Evolutionary conservation across 352 stramenopile genomes (phyloP), one percentile per base, ranked within the genome.

Genomic region (Aphanomyces invadans): DNA sequence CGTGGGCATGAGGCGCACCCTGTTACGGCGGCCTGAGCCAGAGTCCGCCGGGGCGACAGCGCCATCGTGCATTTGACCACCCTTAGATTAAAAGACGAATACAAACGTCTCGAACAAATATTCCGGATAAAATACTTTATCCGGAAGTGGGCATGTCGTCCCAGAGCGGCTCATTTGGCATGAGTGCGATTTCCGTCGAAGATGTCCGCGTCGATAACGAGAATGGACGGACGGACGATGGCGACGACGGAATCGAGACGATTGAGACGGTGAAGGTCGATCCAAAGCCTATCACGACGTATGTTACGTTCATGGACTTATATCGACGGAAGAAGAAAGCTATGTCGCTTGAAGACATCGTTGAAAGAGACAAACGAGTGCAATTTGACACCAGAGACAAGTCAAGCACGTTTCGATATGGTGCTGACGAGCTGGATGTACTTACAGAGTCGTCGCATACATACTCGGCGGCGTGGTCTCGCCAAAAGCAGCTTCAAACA

Each of bases 261-360:
- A 15, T 42, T 15, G 36, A 42, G 36, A 15, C 36, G 7, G 36
- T 15, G 36, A 42, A 42, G 36, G 36, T 15, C 36, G 15, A 42
- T 15, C 7, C 7, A 15, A 42, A 7, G 15, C 15, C 36, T 15
- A 15, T 42, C 36, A 15, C 36, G 36, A 42, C 36, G 7, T 42
- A 42, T 42, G 29, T 38, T 11, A 57, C 19, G 11, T 57, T 57
- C 29, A 57, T 33, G 29, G 49, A 57, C 29, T 26, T 57, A 7
- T 57, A 38, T 26, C 49, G 49, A 10, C 49, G 49, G 25, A 57
- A 57, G 23, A 57, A 57, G 29, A 57, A 9, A 11, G 21, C 49
- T n/a, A n/a, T 29, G 7, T 21, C 21, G 19, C 23, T 57, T 5
- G 4, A n/a, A n/a, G 25, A 9, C 49, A n/a, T 36, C 11, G 12